These are phyloP conservation scores for Vanderwaltozyma yarrowii DNA, from an alignment of 805 yeast genomes.

Conservation along the genomic window DNA sequence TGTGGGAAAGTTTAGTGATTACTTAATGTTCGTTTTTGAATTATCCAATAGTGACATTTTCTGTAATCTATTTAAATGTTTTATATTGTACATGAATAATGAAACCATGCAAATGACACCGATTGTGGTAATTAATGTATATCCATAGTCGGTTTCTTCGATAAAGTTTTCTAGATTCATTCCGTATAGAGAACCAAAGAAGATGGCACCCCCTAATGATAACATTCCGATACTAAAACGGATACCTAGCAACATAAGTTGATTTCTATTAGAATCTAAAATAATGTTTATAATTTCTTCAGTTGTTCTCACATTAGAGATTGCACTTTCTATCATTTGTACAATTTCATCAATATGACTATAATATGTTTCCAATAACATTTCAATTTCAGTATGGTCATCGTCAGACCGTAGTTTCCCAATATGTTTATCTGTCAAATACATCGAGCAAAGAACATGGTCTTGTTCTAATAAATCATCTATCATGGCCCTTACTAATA, in stretches of 20 bases:
- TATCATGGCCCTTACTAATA: constrained; percentile 68
- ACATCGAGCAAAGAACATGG: constrained; percentile 74
- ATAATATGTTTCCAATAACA: constrained; percentile 82
- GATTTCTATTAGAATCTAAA: constrained; percentile 87
- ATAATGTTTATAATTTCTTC: constrained; percentile 93
- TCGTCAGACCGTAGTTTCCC: constrained; percentile 41
- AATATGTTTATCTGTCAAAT: constrained; percentile 51
- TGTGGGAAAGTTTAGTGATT: not conserved
- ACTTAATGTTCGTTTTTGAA: not conserved
- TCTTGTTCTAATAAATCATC: constrained; percentile 83
- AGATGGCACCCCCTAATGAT: constrained; percentile 71
- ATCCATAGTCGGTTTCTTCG: constrained; percentile 72
- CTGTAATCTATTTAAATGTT: constrained; percentile 53
- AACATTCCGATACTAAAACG: constrained; percentile 75
- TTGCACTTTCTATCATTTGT: constrained; percentile 69
- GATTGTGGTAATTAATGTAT: constrained; percentile 36
- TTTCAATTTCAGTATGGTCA: constrained; percentile 81
- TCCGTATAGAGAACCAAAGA: constrained; percentile 82
- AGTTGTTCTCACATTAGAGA: constrained; percentile 79
- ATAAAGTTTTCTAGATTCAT: constrained; percentile 92
- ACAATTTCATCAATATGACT: constrained; percentile 90
- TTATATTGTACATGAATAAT: constrained; percentile 45
- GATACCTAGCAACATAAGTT: constrained; percentile 79
- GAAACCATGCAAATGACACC: constrained; percentile 35
- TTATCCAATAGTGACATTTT: constrained; percentile 43